Evolutionary conservation across 345 rosid species (phyloP), one percentile per base, ranked within the genome.

Genomic region (Euphorbia peplus): DNA sequence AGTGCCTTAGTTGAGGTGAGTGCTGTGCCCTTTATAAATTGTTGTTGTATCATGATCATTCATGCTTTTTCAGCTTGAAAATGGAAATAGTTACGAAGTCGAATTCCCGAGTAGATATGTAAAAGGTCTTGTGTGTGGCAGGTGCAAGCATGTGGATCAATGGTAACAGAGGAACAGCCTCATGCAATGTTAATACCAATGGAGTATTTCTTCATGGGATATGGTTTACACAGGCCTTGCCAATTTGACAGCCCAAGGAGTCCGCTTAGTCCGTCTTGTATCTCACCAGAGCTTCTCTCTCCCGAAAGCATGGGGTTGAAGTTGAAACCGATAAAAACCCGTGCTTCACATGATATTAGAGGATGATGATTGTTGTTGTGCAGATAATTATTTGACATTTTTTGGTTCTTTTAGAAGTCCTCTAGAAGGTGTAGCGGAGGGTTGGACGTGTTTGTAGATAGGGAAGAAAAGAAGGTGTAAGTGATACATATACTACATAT

Each of bases 1-100:
- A 82, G 89, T 13, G 99, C 99, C 63, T 88, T 91, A 66, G 97
- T 95, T 13, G 97, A 95, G 96, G 98, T 89, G 68, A 8, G 76
- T 54, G 37, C 19, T 13, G 7, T 2, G 22, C 18, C 18, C 15
- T 28, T 3, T 53, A 52, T 21, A 4, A 35, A 8, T 22, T 1
- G 32, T 63, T 0, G 21, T 42, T 21, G 28, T 32, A 22, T 4
- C n/a, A 11, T 46, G 39, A n/a, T n/a, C n/a, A n/a, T n/a, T n/a
- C n/a, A n/a, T n/a, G n/a, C n/a, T n/a, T n/a, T n/a, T 4, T 21
- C 22, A 50, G 35, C 58, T 59, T 21, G 57, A 69, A 42, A 42
- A 42, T 35, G 39, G 39, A 35, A 35, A 32, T 47, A 41, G 5
- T 61, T 35, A 3, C n/a, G n/a, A n/a, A n/a, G n/a, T n/a, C n/a